Conservation (phyloP, 495 filamentous ascomycete species). For the Penicillium cosmopolitanum region DNA sequence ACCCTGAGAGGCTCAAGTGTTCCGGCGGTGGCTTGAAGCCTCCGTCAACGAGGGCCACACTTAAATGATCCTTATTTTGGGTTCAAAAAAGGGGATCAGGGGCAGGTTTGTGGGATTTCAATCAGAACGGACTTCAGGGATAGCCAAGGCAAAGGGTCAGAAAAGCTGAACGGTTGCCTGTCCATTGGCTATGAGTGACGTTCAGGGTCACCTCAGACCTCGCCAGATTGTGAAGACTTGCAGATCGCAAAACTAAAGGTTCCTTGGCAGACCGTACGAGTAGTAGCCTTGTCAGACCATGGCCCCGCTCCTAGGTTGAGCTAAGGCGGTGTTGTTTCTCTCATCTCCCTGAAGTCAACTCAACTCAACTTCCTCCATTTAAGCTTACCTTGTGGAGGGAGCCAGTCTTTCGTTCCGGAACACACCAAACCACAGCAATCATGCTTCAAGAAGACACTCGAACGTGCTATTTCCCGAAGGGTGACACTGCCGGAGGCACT, state of each 20-base stretch:
- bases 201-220: background rate
- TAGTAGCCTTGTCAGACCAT: background rate
- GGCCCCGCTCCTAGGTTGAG: background rate
- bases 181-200: background rate
- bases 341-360: background rate
- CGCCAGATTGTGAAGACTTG: background rate
- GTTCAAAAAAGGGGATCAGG: background rate
- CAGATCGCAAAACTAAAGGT: background rate
- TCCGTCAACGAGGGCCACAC: background rate
- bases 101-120: background rate
- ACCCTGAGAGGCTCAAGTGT: constrained; percentile 1
- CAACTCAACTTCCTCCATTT: background rate
- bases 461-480: constrained; percentile 24
- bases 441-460: constrained; percentile 15
- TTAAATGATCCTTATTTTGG: background rate
- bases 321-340: background rate
- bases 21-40: background rate
- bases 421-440: background rate
- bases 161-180: background rate
- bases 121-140: background rate
- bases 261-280: background rate
- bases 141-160: background rate
- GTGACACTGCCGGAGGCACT: constrained; percentile 1
- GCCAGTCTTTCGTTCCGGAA: background rate
- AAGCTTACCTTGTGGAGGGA: background rate